Evolutionary conservation across 345 rosid genomes (phyloP).

Genomic region (Arabis alpina): DNA sequence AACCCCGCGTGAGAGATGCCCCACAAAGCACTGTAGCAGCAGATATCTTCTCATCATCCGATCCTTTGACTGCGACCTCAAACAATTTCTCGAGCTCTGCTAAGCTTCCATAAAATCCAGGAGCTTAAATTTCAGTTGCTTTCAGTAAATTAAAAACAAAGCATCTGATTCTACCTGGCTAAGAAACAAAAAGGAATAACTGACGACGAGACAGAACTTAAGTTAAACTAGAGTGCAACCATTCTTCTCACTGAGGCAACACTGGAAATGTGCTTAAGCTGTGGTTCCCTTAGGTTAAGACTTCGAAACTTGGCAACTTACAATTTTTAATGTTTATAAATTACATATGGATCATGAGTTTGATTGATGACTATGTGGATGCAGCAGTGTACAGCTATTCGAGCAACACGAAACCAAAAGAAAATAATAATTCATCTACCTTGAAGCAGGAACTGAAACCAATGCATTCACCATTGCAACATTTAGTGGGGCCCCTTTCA

Average conservation of each 20-base stretch:
- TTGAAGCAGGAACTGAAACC: conserved; percentile 89
- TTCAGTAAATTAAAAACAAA: conserved; percentile 62
- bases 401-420: conserved; percentile 16
- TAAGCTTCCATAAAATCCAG: conserved; percentile 98
- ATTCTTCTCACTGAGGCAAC: conserved; percentile 11
- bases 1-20: conserved; percentile 90
- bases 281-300: conserved; percentile 2
- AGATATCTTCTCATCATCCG: conserved; percentile 82
- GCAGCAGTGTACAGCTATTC: conserved; percentile 16
- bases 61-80: conserved; percentile 86
- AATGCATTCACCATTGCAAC: conserved; percentile 69
- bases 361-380: conserved; percentile 23
- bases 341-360: conserved; percentile 10
- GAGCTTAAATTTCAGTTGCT: conserved; percentile 89
- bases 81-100: conserved; percentile 91
- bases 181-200: conserved; percentile 64
- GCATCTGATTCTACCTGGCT: conserved; percentile 73
- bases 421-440: conserved; percentile 51
- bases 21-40: conserved; percentile 96
- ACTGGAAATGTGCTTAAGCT: not conserved
- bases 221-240: conserved; percentile 33
- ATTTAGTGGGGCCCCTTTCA: conserved; percentile 78
- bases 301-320: conserved; percentile 1
- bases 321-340: not conserved
- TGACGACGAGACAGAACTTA: conserved; percentile 58